Percentiles rank a stretch among this genome's conserved stretches.
Conservation (phyloP, 495 filamentous ascomycete genomes). For the Hamigera avellanea region DNA sequence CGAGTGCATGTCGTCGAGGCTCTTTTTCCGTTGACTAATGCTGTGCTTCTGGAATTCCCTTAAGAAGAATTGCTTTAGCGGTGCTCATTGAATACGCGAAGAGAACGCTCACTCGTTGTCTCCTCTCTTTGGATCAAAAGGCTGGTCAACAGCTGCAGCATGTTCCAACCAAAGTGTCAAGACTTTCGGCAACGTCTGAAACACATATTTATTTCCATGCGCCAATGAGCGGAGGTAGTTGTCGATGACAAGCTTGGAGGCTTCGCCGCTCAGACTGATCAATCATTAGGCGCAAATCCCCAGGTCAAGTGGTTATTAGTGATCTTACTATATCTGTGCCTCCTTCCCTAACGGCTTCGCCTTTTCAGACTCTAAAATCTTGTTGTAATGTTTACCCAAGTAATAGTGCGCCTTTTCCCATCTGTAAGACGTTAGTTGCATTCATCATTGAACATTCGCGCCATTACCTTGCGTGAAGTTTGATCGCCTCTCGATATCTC, state of each 20-base stretch:
- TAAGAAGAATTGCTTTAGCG: conserved; percentile 3
- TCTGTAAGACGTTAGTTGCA: conserved; percentile 19
- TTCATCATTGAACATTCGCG: not conserved
- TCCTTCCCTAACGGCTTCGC: conserved; percentile 56
- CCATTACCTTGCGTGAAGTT: conserved; percentile 28
- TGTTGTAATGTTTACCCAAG: conserved; percentile 94
- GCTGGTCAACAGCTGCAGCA: conserved; percentile 58
- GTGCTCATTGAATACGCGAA: not conserved
- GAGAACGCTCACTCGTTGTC: conserved; percentile 35
- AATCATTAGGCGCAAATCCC: conserved; percentile 2
- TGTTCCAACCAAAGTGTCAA: conserved; percentile 92
- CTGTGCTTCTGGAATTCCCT: conserved; percentile 47
- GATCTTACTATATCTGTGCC: conserved; percentile 36
- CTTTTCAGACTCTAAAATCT: conserved; percentile 83
- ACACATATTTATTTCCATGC: conserved; percentile 88
- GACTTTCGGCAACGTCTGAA: conserved; percentile 81
- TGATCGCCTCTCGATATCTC: conserved; percentile 64
- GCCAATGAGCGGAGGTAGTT: conserved; percentile 80
- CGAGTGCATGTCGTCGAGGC: conserved; percentile 58
- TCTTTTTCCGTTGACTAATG: conserved; percentile 44
- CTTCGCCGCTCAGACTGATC: conserved; percentile 55
- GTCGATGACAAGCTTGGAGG: conserved; percentile 78
- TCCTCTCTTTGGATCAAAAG: conserved; percentile 54
- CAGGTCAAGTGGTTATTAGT: not conserved
- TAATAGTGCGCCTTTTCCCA: conserved; percentile 99